Base-by-base conservation (phyloP, 768 basidiomycete species). In the Lepiota venenata region DNA sequence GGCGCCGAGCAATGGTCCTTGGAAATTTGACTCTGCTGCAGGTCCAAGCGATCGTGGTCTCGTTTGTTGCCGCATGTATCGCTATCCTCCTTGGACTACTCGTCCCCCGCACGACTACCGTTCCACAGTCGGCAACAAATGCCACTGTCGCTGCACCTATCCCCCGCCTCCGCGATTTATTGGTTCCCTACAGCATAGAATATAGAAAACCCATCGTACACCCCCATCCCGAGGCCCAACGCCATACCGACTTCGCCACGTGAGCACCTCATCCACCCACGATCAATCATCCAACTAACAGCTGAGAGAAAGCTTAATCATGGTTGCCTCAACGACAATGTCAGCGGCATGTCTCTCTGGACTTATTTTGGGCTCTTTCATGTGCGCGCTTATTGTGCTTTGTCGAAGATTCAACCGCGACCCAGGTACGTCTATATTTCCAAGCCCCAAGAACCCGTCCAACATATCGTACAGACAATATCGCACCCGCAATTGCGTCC, bases 401-500 rank as follows among this genome's bases (percentile, higher is more conserved):
- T 94, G 93, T 65, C 75, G 91, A 47, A 79, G 74, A 62, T 83
- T 80, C 57, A 82, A 85, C 4, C 80, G 87, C 39, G 88, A 99
- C 69, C 97, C 97, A 52, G 95, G 93, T 87, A 62, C 43, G 76
- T 60, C 9, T n/a, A 40, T 47, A 21, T 18, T 25, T 42, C 22
- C 8, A 11, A 25, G 27, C 18, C 15, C 27, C 39, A 35, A 29
- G 40, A 6, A 32, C 14, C 9, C 36, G 38, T 45, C 46, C 50
- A 2, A 20, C 22, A 39, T 11, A n/a, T 4, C 18, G 14, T 16
- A 6, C 63, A 93, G 94, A 97, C 65, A 99, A 99, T 67, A 95
- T 98, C 60, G 90, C 95, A 1, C 92, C 97, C 0, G 94, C 97
- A 0, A 78, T 98, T 8, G 97, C 97, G 0, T 83, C 93, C 2